Base-by-base conservation (phyloP, 2,329 filamentous ascomycete species). In the Paraphaeosphaeria minitans region DNA sequence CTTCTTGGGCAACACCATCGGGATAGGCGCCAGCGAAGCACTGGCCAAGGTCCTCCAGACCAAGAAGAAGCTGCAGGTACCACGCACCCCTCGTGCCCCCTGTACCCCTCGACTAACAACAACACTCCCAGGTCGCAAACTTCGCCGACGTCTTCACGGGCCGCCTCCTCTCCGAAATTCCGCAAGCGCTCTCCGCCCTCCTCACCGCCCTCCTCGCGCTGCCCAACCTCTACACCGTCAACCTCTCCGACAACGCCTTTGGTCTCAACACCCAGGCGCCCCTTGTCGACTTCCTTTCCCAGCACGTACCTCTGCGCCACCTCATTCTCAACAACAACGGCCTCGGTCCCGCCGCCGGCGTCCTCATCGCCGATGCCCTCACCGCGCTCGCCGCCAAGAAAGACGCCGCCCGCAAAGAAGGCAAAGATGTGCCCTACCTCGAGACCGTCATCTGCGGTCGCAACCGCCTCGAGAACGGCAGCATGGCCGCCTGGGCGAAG, bases 281-380 rank as follows among this genome's bases (percentile, higher is more conserved):
- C 10, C 87, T 99, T 50, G 91, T 97, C 67, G 91, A 91, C 60
- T 99, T 99, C 81, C 87, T 99, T 62, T 89, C 91, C 56, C 85
- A 89, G 58, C 94, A 98, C 79, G 87, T 91, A 3, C 94, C 95
- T 2, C 88, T 99, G 43, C 93, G 93, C 78, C 93, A 97, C 78
- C 87, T 99, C 29, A 92, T 96, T 79, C 87, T 99, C 58, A 98
- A 98, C 84, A 99, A 99, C 84, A 99, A 99, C 78, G 95, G 95
- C 29, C 87, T 99, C 39, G 95, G 95, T 13, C 95, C 95, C 22
- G 89, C 93, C 61, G 94, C 94, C 10, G 95, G 95, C 58, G 92
- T 91, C 47, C 83, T 95, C 55, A 89, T 99, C 68, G 95, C 94
- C 51, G 89, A 97, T 74, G 91, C 95, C 7, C 88, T 99, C 55